Base-by-base conservation (phyloP, 139 green algal genomes). In the Desmodesmus armatus region DNA sequence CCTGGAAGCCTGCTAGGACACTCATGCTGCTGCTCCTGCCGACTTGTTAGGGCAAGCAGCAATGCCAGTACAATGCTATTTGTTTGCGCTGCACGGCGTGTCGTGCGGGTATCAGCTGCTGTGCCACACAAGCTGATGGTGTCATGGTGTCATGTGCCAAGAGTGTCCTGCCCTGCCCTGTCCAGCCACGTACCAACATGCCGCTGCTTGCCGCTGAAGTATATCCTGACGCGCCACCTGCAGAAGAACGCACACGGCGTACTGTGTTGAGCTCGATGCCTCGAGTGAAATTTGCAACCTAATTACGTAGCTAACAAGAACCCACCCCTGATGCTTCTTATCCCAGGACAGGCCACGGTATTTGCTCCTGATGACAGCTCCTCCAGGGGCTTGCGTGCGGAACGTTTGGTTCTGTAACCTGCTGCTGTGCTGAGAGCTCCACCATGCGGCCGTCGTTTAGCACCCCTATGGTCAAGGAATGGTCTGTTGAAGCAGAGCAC, bases 151-250 rank as follows among this genome's bases (percentile, higher is more conserved):
- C n/a, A n/a, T n/a, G n/a, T n/a, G n/a, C n/a, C n/a, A n/a, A n/a
- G n/a, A n/a, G n/a, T n/a, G n/a, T n/a, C 23, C 58, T 67, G 58
- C 23, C 21, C 6, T 35, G 23, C 58, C 23, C 15, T 1, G 58
- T 6, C 25, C 58, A 35, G 58, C 43, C 39, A 35, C 73, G 67
- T 37, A 80, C 73, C 73, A 33, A 80, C 73, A 31, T 80, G 73
- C 19, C 73, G 49, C 49, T 80, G 73, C 49, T 80, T 80, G 51
- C 73, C 73, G 13, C 25, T 29, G 31, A 49, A 80, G n/a, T 80
- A 80, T n/a, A 80, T 80, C 6, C 73, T 51, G 41, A 78, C 71
- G 21, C 71, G 41, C 71, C 71, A 78, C 71, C 63, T 72, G 63
- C 63, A 72, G n/a, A 19, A 67, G 58, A 27, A 67, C 17, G 58